A percentile compares a stretch with the other conserved stretches of the same genome.
Conservation (phyloP, 129 eudicot species). For the Flaveria linearis region DNA sequence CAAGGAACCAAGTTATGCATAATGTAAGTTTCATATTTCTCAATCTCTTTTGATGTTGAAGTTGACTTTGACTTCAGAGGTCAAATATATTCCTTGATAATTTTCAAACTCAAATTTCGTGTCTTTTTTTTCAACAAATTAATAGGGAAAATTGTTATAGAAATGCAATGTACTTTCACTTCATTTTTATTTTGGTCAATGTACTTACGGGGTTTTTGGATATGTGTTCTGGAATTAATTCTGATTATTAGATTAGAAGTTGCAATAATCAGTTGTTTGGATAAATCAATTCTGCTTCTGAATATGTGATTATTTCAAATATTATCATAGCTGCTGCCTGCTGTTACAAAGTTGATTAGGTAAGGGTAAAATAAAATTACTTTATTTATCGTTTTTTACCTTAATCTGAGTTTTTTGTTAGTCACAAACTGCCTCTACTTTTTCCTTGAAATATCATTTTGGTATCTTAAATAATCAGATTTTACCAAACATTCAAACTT, state of each 20-base stretch:
- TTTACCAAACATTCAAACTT: neutral
- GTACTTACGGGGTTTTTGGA: neutral
- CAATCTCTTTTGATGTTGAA: neutral
- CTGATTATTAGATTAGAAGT: neutral
- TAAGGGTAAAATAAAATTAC: neutral
- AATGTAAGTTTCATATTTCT: slow-evolving; percentile 33
- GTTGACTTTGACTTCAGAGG: slow-evolving; percentile 19
- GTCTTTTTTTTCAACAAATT: neutral
- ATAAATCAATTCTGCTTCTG: neutral
- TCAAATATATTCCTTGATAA: neutral
- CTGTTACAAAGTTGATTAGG: neutral
- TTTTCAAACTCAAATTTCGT: neutral
- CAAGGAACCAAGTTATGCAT: slow-evolving; percentile 27
- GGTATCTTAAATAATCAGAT: neutral
- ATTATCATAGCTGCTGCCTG: neutral
- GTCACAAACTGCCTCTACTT: neutral
- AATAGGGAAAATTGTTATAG: neutral
- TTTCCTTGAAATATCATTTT: neutral
- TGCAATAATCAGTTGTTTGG: neutral
- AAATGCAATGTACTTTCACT: neutral
- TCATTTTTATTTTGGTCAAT: slow-evolving; percentile 6
- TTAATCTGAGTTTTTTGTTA: neutral
- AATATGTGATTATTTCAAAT: neutral
- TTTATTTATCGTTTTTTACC: neutral
- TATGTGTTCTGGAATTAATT: neutral